phyloP scores from a whole-genome alignment of 148 eudicot species.

The Arctostaphylos glauca region DNA sequence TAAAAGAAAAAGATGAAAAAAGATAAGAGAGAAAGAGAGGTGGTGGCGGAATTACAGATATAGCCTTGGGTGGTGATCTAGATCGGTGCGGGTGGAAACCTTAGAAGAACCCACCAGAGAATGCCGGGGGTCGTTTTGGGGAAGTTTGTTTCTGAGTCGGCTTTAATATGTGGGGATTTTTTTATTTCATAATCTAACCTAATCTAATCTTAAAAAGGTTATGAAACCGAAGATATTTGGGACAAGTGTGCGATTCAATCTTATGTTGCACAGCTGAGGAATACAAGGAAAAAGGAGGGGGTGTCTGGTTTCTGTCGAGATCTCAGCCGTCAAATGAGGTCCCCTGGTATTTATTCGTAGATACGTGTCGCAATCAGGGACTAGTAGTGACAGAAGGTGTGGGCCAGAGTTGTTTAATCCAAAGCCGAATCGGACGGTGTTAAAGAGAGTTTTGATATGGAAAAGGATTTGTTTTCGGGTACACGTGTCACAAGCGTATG shows the following conservation, averaged over 20 bases:
- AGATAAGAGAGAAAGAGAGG: not conserved
- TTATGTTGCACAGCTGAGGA: slow-evolving; percentile 13
- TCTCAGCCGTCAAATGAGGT: slow-evolving; percentile 30
- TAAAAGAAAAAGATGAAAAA: not conserved
- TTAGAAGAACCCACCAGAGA: slow-evolving; percentile 10
- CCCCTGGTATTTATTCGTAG: not conserved
- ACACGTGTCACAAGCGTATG: not conserved
- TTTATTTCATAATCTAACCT: not conserved
- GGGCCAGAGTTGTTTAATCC: not conserved
- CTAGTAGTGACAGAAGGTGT: not conserved
- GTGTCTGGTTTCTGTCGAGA: slow-evolving; percentile 17
- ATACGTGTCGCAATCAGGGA: slow-evolving; percentile 14
- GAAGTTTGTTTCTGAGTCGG: slow-evolving; percentile 4
- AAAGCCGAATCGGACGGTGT: slow-evolving; percentile 9
- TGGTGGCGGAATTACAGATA: slow-evolving; percentile 23
- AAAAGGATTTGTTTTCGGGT: not conserved
- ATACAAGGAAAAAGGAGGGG: slow-evolving; percentile 13
- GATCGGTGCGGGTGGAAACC: slow-evolving; percentile 18
- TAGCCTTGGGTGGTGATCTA: slow-evolving; percentile 22
- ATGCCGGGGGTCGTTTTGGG: slow-evolving; percentile 16
- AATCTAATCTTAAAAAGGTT: not conserved
- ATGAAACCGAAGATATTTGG: slow-evolving; percentile 9
- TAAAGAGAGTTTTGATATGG: not conserved
- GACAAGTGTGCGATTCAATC: slow-evolving; percentile 13
- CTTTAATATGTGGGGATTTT: not conserved